Conservation (phyloP, 148 eudicot genomes). For the Rhododendron mucronatum region DNA sequence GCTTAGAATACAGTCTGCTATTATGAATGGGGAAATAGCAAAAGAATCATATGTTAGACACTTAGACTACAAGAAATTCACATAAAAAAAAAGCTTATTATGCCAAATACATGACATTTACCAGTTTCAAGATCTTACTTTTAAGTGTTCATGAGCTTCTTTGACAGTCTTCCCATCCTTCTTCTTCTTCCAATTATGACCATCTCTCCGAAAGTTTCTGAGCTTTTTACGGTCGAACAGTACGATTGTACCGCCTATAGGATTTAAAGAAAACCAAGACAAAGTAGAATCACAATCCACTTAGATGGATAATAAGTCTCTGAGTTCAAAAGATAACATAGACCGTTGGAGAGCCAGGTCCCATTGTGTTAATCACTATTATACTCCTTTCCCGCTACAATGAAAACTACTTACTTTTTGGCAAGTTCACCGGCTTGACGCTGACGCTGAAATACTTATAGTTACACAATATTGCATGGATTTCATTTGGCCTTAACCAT, state of each 20-base stretch:
- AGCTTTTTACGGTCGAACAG: slow-evolving; percentile 91
- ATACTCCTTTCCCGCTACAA: neutral
- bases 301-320: neutral
- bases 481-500: slow-evolving; percentile 96
- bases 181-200: slow-evolving; percentile 94
- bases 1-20: neutral
- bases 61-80: neutral
- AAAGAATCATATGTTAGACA: too few species aligned
- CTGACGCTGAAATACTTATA: slow-evolving; percentile 47
- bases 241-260: slow-evolving; percentile 73
- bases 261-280: slow-evolving; percentile 7
- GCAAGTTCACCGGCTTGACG: slow-evolving; percentile 84
- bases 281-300: neutral
- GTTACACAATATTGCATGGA: slow-evolving; percentile 85
- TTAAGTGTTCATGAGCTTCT: slow-evolving; percentile 97
- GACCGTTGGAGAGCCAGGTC: neutral
- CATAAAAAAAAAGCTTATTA: neutral
- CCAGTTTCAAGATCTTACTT: slow-evolving; percentile 43
- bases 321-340: neutral
- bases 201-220: slow-evolving; percentile 91
- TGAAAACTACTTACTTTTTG: slow-evolving; percentile 41
- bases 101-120: neutral
- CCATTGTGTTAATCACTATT: neutral
- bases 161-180: slow-evolving; percentile 91
- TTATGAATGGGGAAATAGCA: neutral